Conservation (phyloP, 78 protist genomes). For the Dictyostelium purpureum region DNA sequence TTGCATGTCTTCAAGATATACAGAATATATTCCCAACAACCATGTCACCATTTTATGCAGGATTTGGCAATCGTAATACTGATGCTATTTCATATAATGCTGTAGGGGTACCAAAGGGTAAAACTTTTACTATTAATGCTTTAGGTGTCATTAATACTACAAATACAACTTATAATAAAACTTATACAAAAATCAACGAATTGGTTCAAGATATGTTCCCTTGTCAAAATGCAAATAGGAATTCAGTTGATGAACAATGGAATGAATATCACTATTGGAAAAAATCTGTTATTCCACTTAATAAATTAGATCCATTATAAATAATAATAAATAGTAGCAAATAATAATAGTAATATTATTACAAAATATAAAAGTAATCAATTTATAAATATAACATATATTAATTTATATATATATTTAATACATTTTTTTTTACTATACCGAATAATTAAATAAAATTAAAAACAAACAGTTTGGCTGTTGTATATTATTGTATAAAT, state of each 20-base stretch:
- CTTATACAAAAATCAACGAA: slow-evolving; percentile 77
- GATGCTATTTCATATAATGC: slow-evolving; percentile 82
- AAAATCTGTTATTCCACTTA: slow-evolving; percentile 43
- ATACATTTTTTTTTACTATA: too few relatives aligned
- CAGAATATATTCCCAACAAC: slow-evolving; percentile 88
- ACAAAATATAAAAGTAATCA: too few relatives aligned
- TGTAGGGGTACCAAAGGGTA: slow-evolving; percentile 82
- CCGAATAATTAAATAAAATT: too few relatives aligned
- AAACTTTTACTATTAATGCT: slow-evolving; percentile 85
- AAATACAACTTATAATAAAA: slow-evolving; percentile 75
- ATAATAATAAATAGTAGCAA: too few relatives aligned
- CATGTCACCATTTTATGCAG: slow-evolving; percentile 94
- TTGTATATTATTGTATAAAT: too few relatives aligned
- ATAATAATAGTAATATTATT: background rate
- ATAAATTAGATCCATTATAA: slow-evolving; percentile 73
- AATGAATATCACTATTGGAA: slow-evolving; percentile 81
- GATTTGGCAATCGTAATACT: slow-evolving; percentile 96
- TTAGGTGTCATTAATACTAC: slow-evolving; percentile 71
- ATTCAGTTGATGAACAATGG: slow-evolving; percentile 65
- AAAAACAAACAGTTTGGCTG: too few relatives aligned
- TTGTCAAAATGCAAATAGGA: background rate
- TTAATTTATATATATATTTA: too few relatives aligned
- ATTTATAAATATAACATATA: too few relatives aligned
- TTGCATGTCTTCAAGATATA: slow-evolving; percentile 88
- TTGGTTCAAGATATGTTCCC: slow-evolving; percentile 88